These are phyloP conservation scores for Dentipellis sp. DNA, from an alignment of 768 basidiomycete species.

Conservation along the genomic window DNA sequence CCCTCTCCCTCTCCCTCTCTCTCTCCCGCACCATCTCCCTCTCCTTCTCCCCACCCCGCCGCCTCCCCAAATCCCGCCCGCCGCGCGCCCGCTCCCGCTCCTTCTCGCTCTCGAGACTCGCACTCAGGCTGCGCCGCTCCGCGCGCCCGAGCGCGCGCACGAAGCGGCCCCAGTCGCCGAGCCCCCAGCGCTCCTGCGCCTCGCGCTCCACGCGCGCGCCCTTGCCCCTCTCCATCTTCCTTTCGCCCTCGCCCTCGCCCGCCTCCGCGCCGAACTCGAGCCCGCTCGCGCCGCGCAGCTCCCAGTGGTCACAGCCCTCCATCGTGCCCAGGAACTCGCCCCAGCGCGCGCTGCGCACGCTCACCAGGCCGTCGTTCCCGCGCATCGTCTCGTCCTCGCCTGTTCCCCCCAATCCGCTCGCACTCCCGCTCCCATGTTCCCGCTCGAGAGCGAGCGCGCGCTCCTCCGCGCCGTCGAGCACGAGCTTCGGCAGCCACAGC, in stretches of 20 bases:
- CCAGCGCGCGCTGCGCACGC: slow-evolving; percentile 89
- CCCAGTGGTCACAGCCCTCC: slow-evolving; percentile 94
- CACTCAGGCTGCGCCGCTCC: slow-evolving; percentile 22
- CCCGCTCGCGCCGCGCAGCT: slow-evolving; percentile 83
- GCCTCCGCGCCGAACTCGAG: slow-evolving; percentile 33
- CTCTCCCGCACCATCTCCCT: slow-evolving; percentile 6
- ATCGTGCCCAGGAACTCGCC: slow-evolving; percentile 90
- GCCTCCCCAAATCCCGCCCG: not conserved
- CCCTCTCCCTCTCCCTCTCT: slow-evolving; percentile 26
- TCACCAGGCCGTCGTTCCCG: slow-evolving; percentile 92
- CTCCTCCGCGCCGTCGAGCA: slow-evolving; percentile 79
- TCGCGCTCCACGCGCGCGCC: slow-evolving; percentile 50
- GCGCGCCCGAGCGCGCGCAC: slow-evolving; percentile 34
- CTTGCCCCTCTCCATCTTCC: slow-evolving; percentile 33
- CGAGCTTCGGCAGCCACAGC: slow-evolving; percentile 92
- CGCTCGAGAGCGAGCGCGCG: slow-evolving; percentile 42
- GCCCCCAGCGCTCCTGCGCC: slow-evolving; percentile 34
- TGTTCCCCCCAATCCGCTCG: too few species aligned
- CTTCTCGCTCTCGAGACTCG: not conserved
- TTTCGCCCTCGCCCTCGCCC: slow-evolving; percentile 41
- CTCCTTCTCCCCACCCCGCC: not conserved
- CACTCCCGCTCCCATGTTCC: slow-evolving; percentile 30
- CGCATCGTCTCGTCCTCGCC: slow-evolving; percentile 21
- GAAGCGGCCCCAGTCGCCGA: slow-evolving; percentile 54
- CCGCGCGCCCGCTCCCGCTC: not conserved